A percentile compares a stretch with the other conserved stretches of the same genome.
phyloP scores from a whole-genome alignment of 352 stramenopile species.

The Phytophthora hibernalis region DNA sequence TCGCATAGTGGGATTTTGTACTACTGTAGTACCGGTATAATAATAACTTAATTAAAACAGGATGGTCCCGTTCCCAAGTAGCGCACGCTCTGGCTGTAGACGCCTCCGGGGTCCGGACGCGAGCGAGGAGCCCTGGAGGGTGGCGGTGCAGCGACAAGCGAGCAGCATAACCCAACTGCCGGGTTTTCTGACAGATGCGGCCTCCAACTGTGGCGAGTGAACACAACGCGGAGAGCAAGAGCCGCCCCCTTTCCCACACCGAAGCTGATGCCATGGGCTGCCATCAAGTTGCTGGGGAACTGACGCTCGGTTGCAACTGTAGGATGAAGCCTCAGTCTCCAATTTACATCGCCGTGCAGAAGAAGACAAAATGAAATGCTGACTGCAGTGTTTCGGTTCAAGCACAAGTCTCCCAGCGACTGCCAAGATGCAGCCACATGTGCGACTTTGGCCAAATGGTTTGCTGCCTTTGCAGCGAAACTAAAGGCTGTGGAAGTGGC shows the following conservation, averaged over 20 bases:
- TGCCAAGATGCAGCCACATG: conserved; percentile 38
- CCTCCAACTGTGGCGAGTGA: no score
- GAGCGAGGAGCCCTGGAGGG: conserved; percentile 7
- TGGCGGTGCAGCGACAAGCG: conserved; percentile 12
- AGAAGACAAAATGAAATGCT: conserved; percentile 28
- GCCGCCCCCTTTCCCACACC: background rate
- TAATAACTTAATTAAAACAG: no score
- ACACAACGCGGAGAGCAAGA: no score
- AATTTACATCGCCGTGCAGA: background rate
- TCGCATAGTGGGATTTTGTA: no score
- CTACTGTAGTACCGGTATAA: no score
- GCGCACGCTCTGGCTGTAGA: no score
- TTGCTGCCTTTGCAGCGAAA: conserved; percentile 28
- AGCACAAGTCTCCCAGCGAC: conserved; percentile 45
- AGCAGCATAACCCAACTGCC: conserved; percentile 37
- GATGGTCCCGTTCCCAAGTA: no score
- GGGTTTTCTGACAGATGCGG: no score
- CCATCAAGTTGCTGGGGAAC: background rate
- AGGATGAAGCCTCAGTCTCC: background rate
- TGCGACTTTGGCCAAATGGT: conserved; percentile 18
- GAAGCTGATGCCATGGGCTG: background rate
- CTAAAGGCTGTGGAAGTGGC: conserved; percentile 16
- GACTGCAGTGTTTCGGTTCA: conserved; percentile 54
- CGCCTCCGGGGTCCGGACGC: no score
- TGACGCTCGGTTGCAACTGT: background rate